Conservation (phyloP, 1,284 basidiomycete species). For the Cutaneotrichosporon cavernicola region DNA sequence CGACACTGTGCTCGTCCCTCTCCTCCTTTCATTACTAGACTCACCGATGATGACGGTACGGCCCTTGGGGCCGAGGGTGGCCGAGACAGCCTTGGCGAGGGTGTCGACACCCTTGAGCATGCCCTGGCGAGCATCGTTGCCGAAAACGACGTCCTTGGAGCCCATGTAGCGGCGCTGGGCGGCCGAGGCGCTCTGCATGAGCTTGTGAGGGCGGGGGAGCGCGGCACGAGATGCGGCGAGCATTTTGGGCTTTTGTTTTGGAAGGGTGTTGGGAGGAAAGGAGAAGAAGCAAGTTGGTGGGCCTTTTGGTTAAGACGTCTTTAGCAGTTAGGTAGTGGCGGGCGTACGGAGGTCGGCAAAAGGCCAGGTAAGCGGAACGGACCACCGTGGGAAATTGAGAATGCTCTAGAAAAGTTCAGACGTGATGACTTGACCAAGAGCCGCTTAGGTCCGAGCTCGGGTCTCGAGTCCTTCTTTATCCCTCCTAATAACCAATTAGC, state of each 20-base stretch:
- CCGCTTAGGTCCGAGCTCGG: conserved; percentile 3
- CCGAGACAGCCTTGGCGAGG: conserved; percentile 90
- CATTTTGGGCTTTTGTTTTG: conserved; percentile 28
- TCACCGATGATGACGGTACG: conserved; percentile 96
- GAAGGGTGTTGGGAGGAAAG: not conserved
- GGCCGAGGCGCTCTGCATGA: conserved; percentile 54
- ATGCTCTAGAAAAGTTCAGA: conserved; percentile 27
- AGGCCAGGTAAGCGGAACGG: conserved; percentile 7
- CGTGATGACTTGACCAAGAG: not conserved
- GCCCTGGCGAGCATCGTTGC: conserved; percentile 88
- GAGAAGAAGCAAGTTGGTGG: conserved; percentile 13
- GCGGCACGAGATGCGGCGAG: conserved; percentile 45
- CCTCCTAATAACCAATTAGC: no score
- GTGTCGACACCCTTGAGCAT: conserved; percentile 96
- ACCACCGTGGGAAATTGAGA: conserved; percentile 22
- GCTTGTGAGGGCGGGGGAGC: conserved; percentile 55
- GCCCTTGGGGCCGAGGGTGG: conserved; percentile 95
- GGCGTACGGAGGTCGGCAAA: conserved; percentile 11
- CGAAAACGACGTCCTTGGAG: conserved; percentile 94
- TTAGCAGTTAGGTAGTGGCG: not conserved
- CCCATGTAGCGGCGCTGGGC: conserved; percentile 60
- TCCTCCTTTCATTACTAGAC: conserved; percentile 10
- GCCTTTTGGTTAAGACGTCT: not conserved
- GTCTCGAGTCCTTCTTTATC: no score
- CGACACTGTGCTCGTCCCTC: not conserved